Evolutionary conservation across 2,329 filamentous ascomycete genomes (phyloP).

Genomic region (Clarireedia sp.): DNA sequence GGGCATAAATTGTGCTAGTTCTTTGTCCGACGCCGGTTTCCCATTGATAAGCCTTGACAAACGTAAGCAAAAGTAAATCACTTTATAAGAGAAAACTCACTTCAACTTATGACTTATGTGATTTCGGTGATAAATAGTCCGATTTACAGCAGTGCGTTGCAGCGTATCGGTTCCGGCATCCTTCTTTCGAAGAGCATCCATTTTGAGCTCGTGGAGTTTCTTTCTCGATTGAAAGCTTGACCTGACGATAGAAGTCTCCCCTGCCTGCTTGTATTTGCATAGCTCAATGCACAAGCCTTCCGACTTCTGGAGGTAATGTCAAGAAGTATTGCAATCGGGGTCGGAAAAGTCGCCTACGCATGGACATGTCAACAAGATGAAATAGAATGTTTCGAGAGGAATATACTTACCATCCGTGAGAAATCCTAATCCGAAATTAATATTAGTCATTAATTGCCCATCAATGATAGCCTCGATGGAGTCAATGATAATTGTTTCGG

Average conservation of each 20-base stretch:
- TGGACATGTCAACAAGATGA: background rate
- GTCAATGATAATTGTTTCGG: background rate
- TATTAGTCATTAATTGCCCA: background rate
- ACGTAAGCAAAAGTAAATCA: background rate
- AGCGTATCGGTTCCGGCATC: background rate
- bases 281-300: background rate
- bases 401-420: background rate
- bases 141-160: background rate
- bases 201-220: background rate
- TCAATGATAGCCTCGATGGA: background rate
- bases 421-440: background rate
- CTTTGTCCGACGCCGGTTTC: background rate
- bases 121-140: background rate
- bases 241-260: background rate
- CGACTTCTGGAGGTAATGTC: background rate
- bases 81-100: background rate
- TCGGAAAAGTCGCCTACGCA: background rate
- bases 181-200: background rate
- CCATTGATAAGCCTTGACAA: background rate
- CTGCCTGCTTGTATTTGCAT: background rate
- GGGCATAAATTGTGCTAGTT: background rate
- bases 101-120: background rate
- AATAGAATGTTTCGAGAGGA: background rate
- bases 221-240: background rate
- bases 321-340: background rate